Evolutionary conservation across 73 alveolate species (phyloP), one percentile per base, ranked within the genome.

Genomic region (Paramecium sexaurelia): DNA sequence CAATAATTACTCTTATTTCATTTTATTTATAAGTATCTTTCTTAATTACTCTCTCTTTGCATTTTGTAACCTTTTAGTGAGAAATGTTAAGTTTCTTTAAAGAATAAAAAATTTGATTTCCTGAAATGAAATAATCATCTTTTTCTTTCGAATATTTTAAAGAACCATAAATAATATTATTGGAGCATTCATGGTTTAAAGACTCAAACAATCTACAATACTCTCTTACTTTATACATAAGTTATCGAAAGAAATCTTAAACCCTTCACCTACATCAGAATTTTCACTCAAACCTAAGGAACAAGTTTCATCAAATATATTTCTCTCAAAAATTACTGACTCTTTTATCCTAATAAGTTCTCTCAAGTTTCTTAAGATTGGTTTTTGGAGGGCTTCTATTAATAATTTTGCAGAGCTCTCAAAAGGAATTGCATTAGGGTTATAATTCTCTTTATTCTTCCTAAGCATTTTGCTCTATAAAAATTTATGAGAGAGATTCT

Each of bases 381-480:
- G 90, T 26, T 78, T 78, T 41, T 24, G 27, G 26, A 78, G 90
- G 35, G 73, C 73, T 20, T 78, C 40, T 29, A 78, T 11, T 9
- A 78, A 47, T 2, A 26, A 32, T 61, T 78, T 78, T 39, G 55
- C 43, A 3, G 90, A 40, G 11, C 39, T 33, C 55, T 73, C 55
- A 10, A n/a, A 10, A 39, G 26, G 35, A 17, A 22, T 43, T 20
- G 22, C 19, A 78, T 78, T 78, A 0, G 68, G 45, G 27, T 22
- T 78, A 3, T 17, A 78, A 43, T 78, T 78, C 55, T 78, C 90
- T 26, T 78, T 78, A 27, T 78, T 61, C 83, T 61, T 61, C 7
- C 83, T 26, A 24, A 61, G 83, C 83, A 61, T 61, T 61, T 61
- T 61, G 45, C 83, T 61, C 43, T 61, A 29, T 1, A 61, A 20